Evolutionary conservation across 2,329 filamentous ascomycete genomes (phyloP).

Genomic region (Ceratocystis variospora): DNA sequence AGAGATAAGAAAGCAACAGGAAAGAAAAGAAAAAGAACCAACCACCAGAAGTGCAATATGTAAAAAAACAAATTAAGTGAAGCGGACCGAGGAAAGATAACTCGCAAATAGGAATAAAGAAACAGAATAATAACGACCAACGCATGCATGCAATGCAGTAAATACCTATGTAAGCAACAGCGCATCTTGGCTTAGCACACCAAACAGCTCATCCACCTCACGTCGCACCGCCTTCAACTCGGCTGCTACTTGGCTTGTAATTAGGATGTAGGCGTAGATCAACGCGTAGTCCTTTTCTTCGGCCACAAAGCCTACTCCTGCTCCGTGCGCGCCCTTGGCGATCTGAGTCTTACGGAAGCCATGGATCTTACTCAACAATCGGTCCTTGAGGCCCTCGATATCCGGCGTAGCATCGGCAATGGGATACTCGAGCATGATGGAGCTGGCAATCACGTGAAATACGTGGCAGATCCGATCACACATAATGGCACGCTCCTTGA

Average conservation of each 20-base stretch:
- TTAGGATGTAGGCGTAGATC: slow-evolving; percentile 75
- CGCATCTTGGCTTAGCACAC: slow-evolving; percentile 46
- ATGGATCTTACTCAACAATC: slow-evolving; percentile 75
- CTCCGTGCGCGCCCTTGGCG: slow-evolving; percentile 21
- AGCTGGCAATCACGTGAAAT: slow-evolving; percentile 72
- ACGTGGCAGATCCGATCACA: slow-evolving; percentile 87
- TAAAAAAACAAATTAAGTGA: neutral
- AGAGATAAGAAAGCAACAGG: neutral
- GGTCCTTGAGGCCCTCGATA: slow-evolving; percentile 65
- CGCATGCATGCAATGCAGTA: neutral
- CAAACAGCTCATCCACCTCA: slow-evolving; percentile 51
- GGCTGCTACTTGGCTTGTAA: slow-evolving; percentile 52
- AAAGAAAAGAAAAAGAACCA: neutral
- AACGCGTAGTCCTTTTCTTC: slow-evolving; percentile 78
- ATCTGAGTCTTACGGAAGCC: slow-evolving; percentile 62
- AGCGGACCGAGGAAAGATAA: neutral
- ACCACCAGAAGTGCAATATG: neutral
- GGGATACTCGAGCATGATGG: slow-evolving; percentile 87
- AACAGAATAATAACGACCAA: neutral
- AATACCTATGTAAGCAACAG: slow-evolving; percentile 38
- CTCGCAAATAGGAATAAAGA: neutral
- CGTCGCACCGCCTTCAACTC: slow-evolving; percentile 47
- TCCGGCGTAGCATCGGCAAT: slow-evolving; percentile 79
- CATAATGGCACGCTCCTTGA: slow-evolving; percentile 62
- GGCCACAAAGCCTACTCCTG: slow-evolving; percentile 29